These are phyloP conservation scores for Pestalotiopsis fici DNA, from an alignment of 2,329 filamentous ascomycete genomes.

Conservation along the genomic window DNA sequence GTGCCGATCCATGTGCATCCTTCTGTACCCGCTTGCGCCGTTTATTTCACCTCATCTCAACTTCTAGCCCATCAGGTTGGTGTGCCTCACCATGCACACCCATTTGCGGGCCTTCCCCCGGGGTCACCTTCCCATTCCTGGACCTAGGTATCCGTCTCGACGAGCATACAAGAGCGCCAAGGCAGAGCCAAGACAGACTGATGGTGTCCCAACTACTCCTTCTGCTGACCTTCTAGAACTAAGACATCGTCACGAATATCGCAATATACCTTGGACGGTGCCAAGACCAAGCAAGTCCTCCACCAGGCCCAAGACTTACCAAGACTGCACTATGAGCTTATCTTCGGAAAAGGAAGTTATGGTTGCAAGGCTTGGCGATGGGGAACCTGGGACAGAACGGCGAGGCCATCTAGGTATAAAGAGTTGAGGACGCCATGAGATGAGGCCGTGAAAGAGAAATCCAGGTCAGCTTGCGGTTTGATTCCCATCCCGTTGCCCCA, in stretches of 20 bases:
- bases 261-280: constrained; percentile 1
- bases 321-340: constrained; percentile 17
- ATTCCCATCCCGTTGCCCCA: constrained; percentile 10
- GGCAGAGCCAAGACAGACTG: background rate
- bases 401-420: constrained; percentile 14
- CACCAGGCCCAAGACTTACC: constrained; percentile 1
- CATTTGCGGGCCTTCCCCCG: background rate
- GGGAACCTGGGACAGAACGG: background rate
- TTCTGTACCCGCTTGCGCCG: constrained; percentile 9
- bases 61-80: background rate
- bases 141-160: background rate
- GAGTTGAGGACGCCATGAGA: background rate
- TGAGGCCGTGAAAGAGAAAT: background rate
- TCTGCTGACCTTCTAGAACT: constrained; percentile 10
- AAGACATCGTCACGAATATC: constrained; percentile 5
- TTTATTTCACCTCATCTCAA: constrained; percentile 13
- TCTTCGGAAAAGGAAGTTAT: constrained; percentile 31
- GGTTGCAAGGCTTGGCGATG: constrained; percentile 3
- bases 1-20: background rate
- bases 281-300: background rate
- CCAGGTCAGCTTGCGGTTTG: constrained; percentile 8
- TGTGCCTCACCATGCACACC: background rate
- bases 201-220: constrained; percentile 2
- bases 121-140: constrained; percentile 4
- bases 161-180: background rate